Evolutionary conservation across 2,329 filamentous ascomycete species (phyloP), one percentile per base, ranked within the genome.

Genomic region (Apiospora aurea): DNA sequence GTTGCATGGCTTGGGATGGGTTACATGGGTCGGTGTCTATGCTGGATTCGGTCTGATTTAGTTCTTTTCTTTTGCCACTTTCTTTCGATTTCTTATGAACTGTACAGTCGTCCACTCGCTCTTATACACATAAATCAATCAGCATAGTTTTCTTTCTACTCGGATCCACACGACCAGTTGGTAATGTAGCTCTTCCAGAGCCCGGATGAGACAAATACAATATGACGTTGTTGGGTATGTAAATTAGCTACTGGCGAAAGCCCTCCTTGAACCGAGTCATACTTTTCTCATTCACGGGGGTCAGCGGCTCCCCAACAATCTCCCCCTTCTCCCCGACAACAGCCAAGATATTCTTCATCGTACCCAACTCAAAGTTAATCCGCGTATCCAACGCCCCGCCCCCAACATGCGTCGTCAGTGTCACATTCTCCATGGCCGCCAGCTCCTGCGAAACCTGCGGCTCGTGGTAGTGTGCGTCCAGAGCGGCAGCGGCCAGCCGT

Each of bases 401-500:
- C 0, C 78, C 82, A n/a, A 80, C 81, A 49, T 84, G 82, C 0
- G 78, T 79, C 0, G 82, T 81, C 53, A 84, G 73, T 0, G 80
- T 82, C 3, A 83, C 83, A 53, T 84, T 83, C 11, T 81, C 78
- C 51, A 57, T 57, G 5, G 26, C 51, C 26, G 51, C 51, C 24
- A 57, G 26, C 26, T 57, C 51, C 14, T 14, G 16, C 26, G 49
- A 57, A 80, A 90, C 85, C 71, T 83, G 75, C 0, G 88, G 88
- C 77, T 90, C 88, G 66, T 86, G 76, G 7, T 85, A 85, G 78
- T 89, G 86, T 16, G 90, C 88, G 75, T 89, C 88, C 16, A 89
- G 75, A 0, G 85, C 88, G 0, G 85, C 87, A 2, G 84, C 83
- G 0, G 78, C 78, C 1, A 89, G 53, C 7, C 82, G 82, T 0